These are phyloP conservation scores for Scedosporium boydii DNA, from an alignment of 2,329 filamentous ascomycete genomes.

Conservation along the genomic window DNA sequence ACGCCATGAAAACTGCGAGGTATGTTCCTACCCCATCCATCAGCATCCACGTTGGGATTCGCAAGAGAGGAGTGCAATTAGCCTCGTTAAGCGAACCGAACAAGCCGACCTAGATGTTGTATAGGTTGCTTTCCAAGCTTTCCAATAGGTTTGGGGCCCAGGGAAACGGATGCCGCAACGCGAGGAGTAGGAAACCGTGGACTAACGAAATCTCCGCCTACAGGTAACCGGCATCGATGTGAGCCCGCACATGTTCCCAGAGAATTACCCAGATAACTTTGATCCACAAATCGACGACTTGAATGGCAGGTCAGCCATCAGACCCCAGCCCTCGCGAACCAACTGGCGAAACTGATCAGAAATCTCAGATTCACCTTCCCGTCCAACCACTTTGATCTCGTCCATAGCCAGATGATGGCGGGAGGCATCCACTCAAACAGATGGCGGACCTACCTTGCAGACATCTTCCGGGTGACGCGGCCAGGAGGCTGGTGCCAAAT, in stretches of 20 bases:
- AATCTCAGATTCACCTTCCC: conserved; percentile 52
- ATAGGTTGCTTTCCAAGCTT: too few relatives aligned
- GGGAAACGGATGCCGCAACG: too few relatives aligned
- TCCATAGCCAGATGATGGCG: conserved; percentile 67
- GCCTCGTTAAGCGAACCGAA: too few relatives aligned
- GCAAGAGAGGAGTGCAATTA: neutral
- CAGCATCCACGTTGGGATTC: neutral
- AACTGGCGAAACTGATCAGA: neutral
- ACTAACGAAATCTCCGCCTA: conserved; percentile 1
- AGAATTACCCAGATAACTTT: conserved; percentile 55
- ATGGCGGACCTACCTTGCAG: conserved; percentile 68
- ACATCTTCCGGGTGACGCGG: conserved; percentile 63
- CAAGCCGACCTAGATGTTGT: too few relatives aligned
- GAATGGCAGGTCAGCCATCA: conserved; percentile 45
- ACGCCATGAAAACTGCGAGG: conserved; percentile 54
- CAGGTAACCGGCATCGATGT: conserved; percentile 66
- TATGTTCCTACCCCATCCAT: conserved; percentile 22
- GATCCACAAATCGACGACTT: conserved; percentile 65
- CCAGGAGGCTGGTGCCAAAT: conserved; percentile 81
- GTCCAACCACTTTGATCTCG: conserved; percentile 66
- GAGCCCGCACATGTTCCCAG: conserved; percentile 58
- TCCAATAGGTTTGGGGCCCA: too few relatives aligned
- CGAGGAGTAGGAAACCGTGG: too few relatives aligned
- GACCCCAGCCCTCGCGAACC: neutral
- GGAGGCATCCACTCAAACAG: conserved; percentile 62